Evolutionary conservation across 2,329 filamentous ascomycete genomes (phyloP).

Genomic region (Trichoderma afroharzianum): DNA sequence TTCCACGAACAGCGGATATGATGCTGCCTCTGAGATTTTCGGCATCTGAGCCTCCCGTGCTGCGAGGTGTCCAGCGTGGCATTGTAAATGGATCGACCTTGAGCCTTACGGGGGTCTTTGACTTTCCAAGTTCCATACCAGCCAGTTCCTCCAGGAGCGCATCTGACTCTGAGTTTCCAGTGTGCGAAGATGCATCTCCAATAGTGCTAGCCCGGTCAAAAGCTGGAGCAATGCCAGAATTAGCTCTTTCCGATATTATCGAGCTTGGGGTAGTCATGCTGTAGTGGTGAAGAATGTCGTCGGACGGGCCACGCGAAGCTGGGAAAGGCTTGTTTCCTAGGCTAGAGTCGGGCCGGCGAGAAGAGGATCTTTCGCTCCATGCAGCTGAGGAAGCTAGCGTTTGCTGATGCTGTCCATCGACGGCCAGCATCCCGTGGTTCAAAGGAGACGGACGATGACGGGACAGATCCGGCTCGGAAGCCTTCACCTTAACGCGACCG

Average conservation of each 20-base stretch:
- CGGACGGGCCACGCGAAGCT: neutral
- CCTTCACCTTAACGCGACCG: neutral
- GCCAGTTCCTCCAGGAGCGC: constrained; percentile 4
- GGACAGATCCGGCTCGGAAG: constrained; percentile 1
- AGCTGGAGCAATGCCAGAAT: neutral
- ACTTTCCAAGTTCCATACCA: neutral
- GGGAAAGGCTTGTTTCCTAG: constrained; percentile 1
- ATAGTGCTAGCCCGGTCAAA: constrained; percentile 11
- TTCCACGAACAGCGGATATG: constrained; percentile 51
- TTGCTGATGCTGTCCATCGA: neutral
- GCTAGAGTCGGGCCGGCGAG: constrained; percentile 6
- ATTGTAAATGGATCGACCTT: constrained; percentile 49
- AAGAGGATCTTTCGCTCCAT: constrained; percentile 7
- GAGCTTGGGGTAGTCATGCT: constrained; percentile 3
- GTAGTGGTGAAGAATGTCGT: constrained; percentile 2
- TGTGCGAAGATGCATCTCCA: constrained; percentile 3
- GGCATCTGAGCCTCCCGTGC: constrained; percentile 17
- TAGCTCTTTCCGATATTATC: neutral
- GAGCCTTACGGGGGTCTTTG: constrained; percentile 28
- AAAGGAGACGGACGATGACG: neutral
- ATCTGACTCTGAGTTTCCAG: neutral
- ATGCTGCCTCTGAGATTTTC: constrained; percentile 37
- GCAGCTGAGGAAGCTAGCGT: neutral
- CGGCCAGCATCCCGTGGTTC: neutral
- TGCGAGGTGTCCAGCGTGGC: constrained; percentile 47